Evolutionary conservation across 2,329 filamentous ascomycete species (phyloP).

Genomic region (Fusarium oligoseptatum): DNA sequence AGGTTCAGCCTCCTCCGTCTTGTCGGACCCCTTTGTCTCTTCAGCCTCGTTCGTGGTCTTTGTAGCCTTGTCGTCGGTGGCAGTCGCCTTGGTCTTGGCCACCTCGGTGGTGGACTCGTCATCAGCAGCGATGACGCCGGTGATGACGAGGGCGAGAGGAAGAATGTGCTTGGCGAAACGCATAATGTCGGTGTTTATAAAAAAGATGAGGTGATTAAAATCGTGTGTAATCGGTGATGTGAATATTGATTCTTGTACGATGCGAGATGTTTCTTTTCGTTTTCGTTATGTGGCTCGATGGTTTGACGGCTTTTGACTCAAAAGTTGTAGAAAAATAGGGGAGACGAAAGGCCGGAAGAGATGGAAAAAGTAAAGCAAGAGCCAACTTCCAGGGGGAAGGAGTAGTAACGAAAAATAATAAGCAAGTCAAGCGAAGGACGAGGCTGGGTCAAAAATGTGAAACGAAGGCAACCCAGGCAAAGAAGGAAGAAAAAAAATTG

Average conservation of each 20-base stretch:
- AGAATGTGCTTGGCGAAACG: conserved; percentile 46
- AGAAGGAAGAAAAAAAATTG: conserved; percentile 8
- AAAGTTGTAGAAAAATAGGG: conserved; percentile 17
- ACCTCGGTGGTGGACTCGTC: conserved; percentile 33
- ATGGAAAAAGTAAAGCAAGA: background rate
- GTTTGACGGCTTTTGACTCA: conserved; percentile 6
- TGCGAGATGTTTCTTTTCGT: background rate
- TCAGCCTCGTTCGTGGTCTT: conserved; percentile 34
- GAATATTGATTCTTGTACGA: conserved; percentile 4
- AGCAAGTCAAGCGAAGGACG: conserved; percentile 25
- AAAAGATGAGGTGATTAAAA: background rate
- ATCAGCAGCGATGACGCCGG: conserved; percentile 35
- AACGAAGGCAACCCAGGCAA: conserved; percentile 15
- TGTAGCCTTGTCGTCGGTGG: conserved; percentile 27
- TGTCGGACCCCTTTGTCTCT: background rate
- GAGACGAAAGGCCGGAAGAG: conserved; percentile 18
- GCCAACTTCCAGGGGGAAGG: conserved; percentile 7
- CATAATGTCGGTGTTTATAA: conserved; percentile 33
- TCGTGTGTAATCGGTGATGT: background rate
- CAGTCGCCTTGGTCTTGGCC: conserved; percentile 23
- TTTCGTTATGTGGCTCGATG: background rate
- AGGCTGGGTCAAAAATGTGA: conserved; percentile 22
- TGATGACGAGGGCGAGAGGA: conserved; percentile 42
- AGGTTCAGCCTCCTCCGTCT: conserved; percentile 24
- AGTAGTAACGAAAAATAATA: conserved; percentile 9